phyloP scores from a whole-genome alignment of 148 eudicot genomes.

The Silene uniflora region DNA sequence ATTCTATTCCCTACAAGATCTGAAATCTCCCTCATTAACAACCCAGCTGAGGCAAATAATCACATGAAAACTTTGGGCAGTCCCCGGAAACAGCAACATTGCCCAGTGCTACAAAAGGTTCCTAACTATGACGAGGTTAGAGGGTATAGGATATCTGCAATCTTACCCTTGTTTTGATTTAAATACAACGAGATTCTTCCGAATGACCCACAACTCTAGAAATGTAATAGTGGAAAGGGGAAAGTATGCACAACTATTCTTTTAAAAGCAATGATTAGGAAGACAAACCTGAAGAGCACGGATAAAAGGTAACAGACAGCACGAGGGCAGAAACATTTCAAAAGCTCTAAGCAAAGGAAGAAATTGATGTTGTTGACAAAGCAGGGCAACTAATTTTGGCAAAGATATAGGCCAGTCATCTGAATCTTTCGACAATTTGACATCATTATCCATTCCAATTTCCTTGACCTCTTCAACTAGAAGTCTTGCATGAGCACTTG shows the following conservation, averaged over 20 bases:
- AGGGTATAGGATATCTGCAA: neutral
- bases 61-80: neutral
- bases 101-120: neutral
- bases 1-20: neutral
- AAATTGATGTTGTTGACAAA: conserved; percentile 78
- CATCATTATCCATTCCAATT: conserved; percentile 30
- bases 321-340: conserved; percentile 96
- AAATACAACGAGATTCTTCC: neutral
- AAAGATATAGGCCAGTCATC: conserved; percentile 67
- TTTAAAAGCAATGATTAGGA: neutral
- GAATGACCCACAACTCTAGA: neutral
- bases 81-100: neutral
- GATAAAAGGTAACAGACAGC: conserved; percentile 83
- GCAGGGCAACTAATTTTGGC: conserved; percentile 81
- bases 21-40: neutral
- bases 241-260: neutral
- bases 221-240: neutral
- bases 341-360: conserved; percentile 87
- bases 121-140: neutral
- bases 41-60: neutral
- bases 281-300: conserved; percentile 94
- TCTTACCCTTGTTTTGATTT: neutral
- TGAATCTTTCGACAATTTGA: conserved; percentile 34
- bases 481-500: conserved; percentile 32
- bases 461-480: conserved; percentile 41